A percentile compares a stretch with the other conserved stretches of the same genome.
phyloP scores from a whole-genome alignment of 257 asterid species.

The Cynanchum wilfordii region DNA sequence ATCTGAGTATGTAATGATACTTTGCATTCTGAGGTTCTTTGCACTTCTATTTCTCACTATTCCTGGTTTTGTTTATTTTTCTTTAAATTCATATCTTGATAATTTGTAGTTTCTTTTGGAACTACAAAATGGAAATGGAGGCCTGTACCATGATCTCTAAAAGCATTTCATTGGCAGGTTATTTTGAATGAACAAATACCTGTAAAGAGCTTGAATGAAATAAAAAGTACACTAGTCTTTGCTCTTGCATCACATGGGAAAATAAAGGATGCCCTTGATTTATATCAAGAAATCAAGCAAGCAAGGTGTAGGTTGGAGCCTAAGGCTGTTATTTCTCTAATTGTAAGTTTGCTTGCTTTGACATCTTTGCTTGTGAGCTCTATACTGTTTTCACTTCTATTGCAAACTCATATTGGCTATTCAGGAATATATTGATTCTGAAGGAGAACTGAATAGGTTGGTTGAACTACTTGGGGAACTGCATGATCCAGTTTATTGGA shows the following conservation, averaged over 20 bases:
- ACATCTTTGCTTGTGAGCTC: not conserved
- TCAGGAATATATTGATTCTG: slow-evolving; percentile 60
- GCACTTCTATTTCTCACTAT: not conserved
- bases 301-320: slow-evolving; percentile 49
- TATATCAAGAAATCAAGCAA: slow-evolving; percentile 63
- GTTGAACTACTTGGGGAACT: slow-evolving; percentile 68
- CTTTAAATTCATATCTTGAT: not conserved
- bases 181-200: slow-evolving; percentile 39
- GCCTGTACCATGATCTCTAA: not conserved
- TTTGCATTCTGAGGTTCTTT: not conserved
- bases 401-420: slow-evolving; percentile 4
- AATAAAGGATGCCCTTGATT: slow-evolving; percentile 56
- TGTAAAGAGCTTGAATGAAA: slow-evolving; percentile 47
- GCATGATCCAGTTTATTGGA: slow-evolving; percentile 50
- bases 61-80: not conserved
- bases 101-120: not conserved
- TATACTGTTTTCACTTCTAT: slow-evolving; percentile 4
- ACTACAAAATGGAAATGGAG: not conserved
- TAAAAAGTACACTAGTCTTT: slow-evolving; percentile 62
- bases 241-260: slow-evolving; percentile 89
- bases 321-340: slow-evolving; percentile 53
- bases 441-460: slow-evolving; percentile 54
- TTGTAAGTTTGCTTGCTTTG: slow-evolving; percentile 45
- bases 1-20: not conserved
- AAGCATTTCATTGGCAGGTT: slow-evolving; percentile 41